phyloP scores from a whole-genome alignment of 345 rosid genomes.

The Acer yangbiense region DNA sequence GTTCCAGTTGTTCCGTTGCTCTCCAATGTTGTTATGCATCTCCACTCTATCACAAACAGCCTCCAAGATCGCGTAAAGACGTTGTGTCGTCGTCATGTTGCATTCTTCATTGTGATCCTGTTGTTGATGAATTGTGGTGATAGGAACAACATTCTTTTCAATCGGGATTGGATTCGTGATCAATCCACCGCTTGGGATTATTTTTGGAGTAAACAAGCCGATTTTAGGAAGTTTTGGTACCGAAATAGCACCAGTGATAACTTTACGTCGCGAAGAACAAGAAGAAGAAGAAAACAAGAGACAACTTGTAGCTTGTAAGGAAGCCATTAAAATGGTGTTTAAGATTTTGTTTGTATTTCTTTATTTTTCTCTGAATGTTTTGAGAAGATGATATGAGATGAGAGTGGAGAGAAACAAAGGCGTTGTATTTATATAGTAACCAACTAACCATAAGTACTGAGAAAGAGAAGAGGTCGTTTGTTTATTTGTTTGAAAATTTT shows the following conservation, averaged over 20 bases:
- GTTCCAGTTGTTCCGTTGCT: slow-evolving; percentile 75
- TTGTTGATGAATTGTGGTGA: no score
- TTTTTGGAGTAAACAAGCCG: slow-evolving; percentile 34
- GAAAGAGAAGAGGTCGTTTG: background rate
- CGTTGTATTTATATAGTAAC: background rate
- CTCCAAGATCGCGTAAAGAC: slow-evolving; percentile 48
- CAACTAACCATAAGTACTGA: background rate
- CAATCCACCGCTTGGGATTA: background rate
- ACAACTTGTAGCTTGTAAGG: slow-evolving; percentile 37
- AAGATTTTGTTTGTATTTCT: slow-evolving; percentile 20
- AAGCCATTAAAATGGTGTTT: slow-evolving; percentile 38
- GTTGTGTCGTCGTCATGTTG: slow-evolving; percentile 20
- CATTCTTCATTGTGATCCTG: no score
- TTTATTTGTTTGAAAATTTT: background rate
- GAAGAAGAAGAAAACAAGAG: slow-evolving; percentile 25
- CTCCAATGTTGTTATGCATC: slow-evolving; percentile 68
- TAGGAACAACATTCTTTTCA: background rate
- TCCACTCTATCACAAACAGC: slow-evolving; percentile 64
- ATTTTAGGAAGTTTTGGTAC: slow-evolving; percentile 46
- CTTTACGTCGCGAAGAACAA: slow-evolving; percentile 11
- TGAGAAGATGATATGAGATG: slow-evolving; percentile 37
- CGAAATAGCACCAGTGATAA: slow-evolving; percentile 41
- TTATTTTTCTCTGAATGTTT: background rate
- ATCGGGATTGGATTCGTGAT: slow-evolving; percentile 6
- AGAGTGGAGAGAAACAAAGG: background rate